phyloP scores from a whole-genome alignment of 352 stramenopile genomes.

The Phytophthora pisi region DNA sequence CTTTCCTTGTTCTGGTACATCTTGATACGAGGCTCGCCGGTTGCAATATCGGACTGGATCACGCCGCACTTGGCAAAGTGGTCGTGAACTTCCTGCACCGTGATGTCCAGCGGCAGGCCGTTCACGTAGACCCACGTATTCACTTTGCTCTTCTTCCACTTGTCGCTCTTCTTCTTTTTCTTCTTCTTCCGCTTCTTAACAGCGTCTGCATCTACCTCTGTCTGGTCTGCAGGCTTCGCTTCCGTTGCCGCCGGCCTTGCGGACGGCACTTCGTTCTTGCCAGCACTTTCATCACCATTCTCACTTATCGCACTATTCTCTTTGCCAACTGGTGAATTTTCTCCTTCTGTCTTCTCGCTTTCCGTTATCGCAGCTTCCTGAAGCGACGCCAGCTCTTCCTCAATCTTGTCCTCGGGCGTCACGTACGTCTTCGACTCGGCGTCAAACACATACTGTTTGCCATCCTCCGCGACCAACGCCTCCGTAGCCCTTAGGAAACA shows the following conservation, averaged over 20 bases:
- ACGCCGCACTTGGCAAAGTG: constrained; percentile 96
- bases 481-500: constrained; percentile 38
- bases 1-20: constrained; percentile 92
- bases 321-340: constrained; percentile 19
- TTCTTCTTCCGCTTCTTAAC: constrained; percentile 75
- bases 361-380: constrained; percentile 39
- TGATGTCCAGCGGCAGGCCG: constrained; percentile 93
- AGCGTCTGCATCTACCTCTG: constrained; percentile 13
- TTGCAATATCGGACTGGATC: constrained; percentile 94
- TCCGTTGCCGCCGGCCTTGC: background rate
- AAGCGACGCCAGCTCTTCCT: constrained; percentile 68
- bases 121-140: constrained; percentile 97
- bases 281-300: constrained; percentile 5
- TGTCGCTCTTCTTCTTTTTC: constrained; percentile 83
- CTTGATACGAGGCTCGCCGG: constrained; percentile 95
- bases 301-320: constrained; percentile 57
- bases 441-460: constrained; percentile 77
- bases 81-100: constrained; percentile 90
- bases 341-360: constrained; percentile 4
- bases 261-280: background rate
- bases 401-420: constrained; percentile 76
- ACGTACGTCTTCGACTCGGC: constrained; percentile 66
- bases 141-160: constrained; percentile 83
- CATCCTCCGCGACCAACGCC: constrained; percentile 66
- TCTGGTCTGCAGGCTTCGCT: constrained; percentile 8